phyloP scores from a whole-genome alignment of 805 yeast species.

The Yarrowia divulgata region DNA sequence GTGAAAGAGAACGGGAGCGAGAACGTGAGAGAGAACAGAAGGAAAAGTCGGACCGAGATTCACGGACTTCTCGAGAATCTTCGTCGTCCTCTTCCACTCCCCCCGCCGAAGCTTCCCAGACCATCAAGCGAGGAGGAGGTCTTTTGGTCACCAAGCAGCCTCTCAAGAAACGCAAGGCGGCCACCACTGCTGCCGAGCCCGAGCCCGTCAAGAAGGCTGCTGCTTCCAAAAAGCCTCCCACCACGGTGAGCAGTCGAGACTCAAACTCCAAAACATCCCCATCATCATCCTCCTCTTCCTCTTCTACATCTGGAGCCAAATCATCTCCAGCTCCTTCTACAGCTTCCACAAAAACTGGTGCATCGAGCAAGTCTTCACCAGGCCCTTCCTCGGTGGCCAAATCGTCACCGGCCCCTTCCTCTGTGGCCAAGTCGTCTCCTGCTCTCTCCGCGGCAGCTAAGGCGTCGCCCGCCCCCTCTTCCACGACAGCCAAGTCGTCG shows the following conservation, averaged over 20 bases:
- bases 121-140: slow-evolving; percentile 18
- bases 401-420: neutral
- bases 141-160: slow-evolving; percentile 18
- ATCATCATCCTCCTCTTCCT: neutral
- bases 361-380: neutral
- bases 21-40: slow-evolving; percentile 25
- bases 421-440: slow-evolving; percentile 4
- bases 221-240: slow-evolving; percentile 4
- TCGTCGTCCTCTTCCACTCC: slow-evolving; percentile 25
- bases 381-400: neutral
- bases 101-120: neutral
- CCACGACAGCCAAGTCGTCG: slow-evolving; percentile 4
- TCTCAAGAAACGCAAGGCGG: slow-evolving; percentile 30
- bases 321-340: slow-evolving; percentile 5
- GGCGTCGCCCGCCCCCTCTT: slow-evolving; percentile 13
- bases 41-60: slow-evolving; percentile 22
- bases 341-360: slow-evolving; percentile 5
- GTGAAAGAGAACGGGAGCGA: slow-evolving; percentile 24
- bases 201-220: slow-evolving; percentile 28
- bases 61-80: slow-evolving; percentile 26
- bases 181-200: slow-evolving; percentile 2
- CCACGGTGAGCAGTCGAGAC: neutral
- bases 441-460: neutral
- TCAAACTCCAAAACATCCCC: too few species aligned
- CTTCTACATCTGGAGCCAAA: slow-evolving; percentile 1